These are phyloP conservation scores for Colletotrichum sojae DNA, from an alignment of 2,329 filamentous ascomycete species.

Conservation along the genomic window DNA sequence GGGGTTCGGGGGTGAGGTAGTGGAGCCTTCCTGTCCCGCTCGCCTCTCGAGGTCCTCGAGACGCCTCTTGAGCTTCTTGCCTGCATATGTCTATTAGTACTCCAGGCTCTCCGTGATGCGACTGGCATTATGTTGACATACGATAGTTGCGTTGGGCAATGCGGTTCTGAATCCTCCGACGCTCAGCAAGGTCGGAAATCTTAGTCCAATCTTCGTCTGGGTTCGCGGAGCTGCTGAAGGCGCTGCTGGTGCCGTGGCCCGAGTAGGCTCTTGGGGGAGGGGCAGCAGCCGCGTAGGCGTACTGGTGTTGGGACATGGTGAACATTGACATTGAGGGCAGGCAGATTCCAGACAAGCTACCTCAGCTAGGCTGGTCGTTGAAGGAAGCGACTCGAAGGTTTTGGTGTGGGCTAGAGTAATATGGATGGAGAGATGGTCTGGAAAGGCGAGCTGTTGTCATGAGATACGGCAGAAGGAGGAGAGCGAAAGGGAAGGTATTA, in stretches of 20 bases:
- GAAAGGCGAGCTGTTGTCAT: constrained; percentile 12
- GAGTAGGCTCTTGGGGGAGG: constrained; percentile 75
- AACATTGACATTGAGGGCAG: constrained; percentile 53
- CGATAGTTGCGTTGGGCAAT: constrained; percentile 98
- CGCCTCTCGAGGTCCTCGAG: constrained; percentile 88
- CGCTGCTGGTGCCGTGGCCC: constrained; percentile 87
- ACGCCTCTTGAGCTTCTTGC: constrained; percentile 93
- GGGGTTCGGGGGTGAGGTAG: constrained; percentile 50
- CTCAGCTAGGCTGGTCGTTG: too few relatives aligned
- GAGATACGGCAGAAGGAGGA: constrained; percentile 12
- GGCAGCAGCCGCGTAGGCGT: constrained; percentile 55
- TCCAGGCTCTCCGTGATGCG: constrained; percentile 41
- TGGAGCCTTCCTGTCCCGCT: constrained; percentile 71
- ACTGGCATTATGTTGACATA: constrained; percentile 61
- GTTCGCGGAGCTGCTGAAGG: constrained; percentile 94
- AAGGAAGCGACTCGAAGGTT: too few relatives aligned
- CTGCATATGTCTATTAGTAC: constrained; percentile 56
- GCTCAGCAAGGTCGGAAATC: constrained; percentile 96
- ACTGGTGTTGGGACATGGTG: constrained; percentile 60
- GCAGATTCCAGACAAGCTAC: not conserved
- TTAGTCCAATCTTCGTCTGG: constrained; percentile 99
- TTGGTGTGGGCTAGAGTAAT: not conserved
- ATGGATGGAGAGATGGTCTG: constrained; percentile 2
- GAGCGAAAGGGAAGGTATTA: constrained; percentile 37
- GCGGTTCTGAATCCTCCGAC: constrained; percentile 94